Percentiles rank a stretch among this genome's conserved stretches.
phyloP scores from a whole-genome alignment of 2,329 filamentous ascomycete species.

The Amylocarpus encephaloides region DNA sequence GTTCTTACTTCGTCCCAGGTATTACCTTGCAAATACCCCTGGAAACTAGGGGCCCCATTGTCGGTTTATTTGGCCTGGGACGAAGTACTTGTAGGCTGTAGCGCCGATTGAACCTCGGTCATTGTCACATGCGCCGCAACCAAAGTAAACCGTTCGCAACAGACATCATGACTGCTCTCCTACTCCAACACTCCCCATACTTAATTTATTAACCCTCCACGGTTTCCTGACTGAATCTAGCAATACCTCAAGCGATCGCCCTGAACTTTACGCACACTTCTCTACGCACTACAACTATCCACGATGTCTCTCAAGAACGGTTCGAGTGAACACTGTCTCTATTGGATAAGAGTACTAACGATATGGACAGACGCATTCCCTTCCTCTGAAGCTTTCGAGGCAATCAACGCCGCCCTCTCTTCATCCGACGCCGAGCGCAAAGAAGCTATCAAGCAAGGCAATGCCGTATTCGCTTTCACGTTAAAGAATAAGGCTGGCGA shows the following conservation, averaged over 20 bases:
- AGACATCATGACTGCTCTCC: neutral
- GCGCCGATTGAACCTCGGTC: conserved; percentile 5
- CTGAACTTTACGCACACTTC: neutral
- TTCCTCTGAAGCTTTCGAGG: conserved; percentile 84
- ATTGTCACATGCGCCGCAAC: conserved; percentile 6
- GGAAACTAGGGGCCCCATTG: too few species aligned
- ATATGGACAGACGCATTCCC: conserved; percentile 66
- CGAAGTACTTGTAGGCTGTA: too few species aligned
- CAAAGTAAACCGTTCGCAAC: neutral
- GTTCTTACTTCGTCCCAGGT: too few species aligned
- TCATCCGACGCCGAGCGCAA: conserved; percentile 67
- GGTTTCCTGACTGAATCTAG: too few species aligned
- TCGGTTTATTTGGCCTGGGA: too few species aligned
- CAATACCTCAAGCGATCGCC: too few species aligned
- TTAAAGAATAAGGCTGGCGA: conserved; percentile 82
- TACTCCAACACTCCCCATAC: neutral
- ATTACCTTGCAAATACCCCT: too few species aligned
- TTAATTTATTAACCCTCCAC: neutral
- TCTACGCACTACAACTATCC: neutral
- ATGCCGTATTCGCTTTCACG: conserved; percentile 83
- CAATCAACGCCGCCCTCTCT: conserved; percentile 67
- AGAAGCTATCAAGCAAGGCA: conserved; percentile 82
- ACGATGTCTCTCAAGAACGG: conserved; percentile 70
- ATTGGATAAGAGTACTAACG: conserved; percentile 6
- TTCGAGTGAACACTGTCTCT: conserved; percentile 32